Evolutionary conservation across 805 yeast genomes (phyloP).

Genomic region (Saccharomycopsis sp.): DNA sequence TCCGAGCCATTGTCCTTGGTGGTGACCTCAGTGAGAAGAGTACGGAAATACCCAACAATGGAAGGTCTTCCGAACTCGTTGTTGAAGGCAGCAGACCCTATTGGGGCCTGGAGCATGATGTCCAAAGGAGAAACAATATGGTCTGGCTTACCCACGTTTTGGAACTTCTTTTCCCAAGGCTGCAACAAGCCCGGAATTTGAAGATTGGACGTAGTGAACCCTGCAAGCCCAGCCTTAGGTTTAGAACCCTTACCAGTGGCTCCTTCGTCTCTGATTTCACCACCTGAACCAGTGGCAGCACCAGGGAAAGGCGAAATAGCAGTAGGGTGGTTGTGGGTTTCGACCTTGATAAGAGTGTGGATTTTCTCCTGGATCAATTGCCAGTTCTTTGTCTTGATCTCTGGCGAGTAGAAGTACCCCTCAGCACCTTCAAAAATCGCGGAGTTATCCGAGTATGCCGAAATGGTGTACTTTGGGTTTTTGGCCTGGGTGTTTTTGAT

Average conservation of each 20-base stretch:
- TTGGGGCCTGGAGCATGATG: conserved; percentile 94
- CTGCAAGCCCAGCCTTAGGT: conserved; percentile 92
- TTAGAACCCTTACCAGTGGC: conserved; percentile 99
- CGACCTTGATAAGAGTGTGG: conserved; percentile 89
- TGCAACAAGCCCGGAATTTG: conserved; percentile 77
- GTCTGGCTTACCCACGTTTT: conserved; percentile 78
- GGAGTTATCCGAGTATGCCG: conserved; percentile 97
- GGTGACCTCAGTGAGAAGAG: conserved; percentile 74
- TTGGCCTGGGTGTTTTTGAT: conserved; percentile 85
- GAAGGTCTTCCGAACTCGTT: conserved; percentile 99
- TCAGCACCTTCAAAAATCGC: conserved; percentile 85
- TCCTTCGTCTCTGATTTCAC: conserved; percentile 99
- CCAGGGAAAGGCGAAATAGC: conserved; percentile 99
- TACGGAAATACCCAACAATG: conserved; percentile 92
- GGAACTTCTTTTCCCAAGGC: conserved; percentile 89
- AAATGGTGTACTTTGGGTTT: conserved; percentile 74
- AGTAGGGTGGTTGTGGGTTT: conserved; percentile 98
- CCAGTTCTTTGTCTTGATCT: conserved; percentile 67
- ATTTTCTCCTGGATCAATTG: conserved; percentile 66
- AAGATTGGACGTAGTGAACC: conserved; percentile 87
- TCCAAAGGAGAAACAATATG: conserved; percentile 92
- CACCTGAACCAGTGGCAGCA: conserved; percentile 99
- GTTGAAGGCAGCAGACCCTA: conserved; percentile 97
- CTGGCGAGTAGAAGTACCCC: conserved; percentile 68
- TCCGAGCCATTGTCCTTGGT: conserved; percentile 59